Base-by-base conservation (phyloP, 371 early-diverging fungal species). In the Parasitella parasitica region DNA sequence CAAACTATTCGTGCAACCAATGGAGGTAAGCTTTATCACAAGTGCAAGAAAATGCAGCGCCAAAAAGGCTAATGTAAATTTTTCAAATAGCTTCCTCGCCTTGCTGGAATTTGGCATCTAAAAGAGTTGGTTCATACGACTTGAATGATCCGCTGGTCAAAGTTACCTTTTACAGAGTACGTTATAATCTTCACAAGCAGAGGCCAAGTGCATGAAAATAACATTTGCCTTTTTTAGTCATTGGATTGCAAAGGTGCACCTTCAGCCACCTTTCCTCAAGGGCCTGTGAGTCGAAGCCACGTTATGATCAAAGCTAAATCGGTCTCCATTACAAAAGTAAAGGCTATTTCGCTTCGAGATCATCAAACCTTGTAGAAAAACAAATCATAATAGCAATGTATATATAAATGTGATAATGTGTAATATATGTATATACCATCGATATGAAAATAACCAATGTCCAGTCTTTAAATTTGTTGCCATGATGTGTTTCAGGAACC, bases 141-240 rank as follows among this genome's bases (percentile, higher is more conserved):
- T 24, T 70, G 6, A 70, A 70, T 50, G 71, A 70, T 36, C 71
- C 71, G 20, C 49, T 70, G 24, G 63, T 66, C 30, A 70, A 66
- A 56, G 58, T 70, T 28, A 63, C 64, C n/a, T 66, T 70, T 37
- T 70, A 63, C 49, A 53, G 66, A 51, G 66, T 66, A 66, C 52
- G 63, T 58, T 12, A 15, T 34, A 16, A 16, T 24, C 22, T 20
- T 13, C 12, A 9, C n/a, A 50, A 39, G 24, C 41, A 28, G 22
- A 27, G 36, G 11, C 12, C 6, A 50, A 4, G 16, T 16, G 24
- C 20, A 16, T 55, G 26, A 32, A 27, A 32, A 38, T 52, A 32
- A 50, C 38, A 32, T 18, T 41, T 54, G 7, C 34, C 7, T 41
- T 13, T 52, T 50, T 49, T 66, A 70, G 70, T 61, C 60, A 28